Conservation (phyloP, 2,329 filamentous ascomycete genomes). For the Scedosporium apiospermum region DNA sequence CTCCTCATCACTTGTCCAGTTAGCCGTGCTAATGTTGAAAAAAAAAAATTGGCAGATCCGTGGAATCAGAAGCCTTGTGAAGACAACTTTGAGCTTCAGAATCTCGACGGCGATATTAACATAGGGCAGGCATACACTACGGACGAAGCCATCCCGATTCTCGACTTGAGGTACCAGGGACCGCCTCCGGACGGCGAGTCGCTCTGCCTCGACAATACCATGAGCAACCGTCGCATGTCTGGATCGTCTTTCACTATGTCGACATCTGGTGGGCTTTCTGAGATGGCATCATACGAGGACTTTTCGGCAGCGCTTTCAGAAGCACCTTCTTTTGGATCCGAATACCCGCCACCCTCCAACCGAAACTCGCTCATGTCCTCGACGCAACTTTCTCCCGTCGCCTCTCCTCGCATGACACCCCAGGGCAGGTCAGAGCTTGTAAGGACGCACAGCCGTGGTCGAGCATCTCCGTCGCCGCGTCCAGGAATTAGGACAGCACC, state of each 20-base stretch:
- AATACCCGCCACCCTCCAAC: slow-evolving; percentile 58
- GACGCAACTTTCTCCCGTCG: slow-evolving; percentile 62
- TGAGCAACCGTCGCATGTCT: slow-evolving; percentile 47
- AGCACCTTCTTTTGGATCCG: slow-evolving; percentile 55
- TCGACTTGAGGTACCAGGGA: slow-evolving; percentile 47
- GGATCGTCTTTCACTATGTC: slow-evolving; percentile 68
- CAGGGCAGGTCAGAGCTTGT: slow-evolving; percentile 53
- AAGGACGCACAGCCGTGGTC: slow-evolving; percentile 55
- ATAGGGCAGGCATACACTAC: slow-evolving; percentile 55
- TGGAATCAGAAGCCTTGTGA: slow-evolving; percentile 49
- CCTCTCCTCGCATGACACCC: slow-evolving; percentile 57
- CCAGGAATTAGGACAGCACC: slow-evolving; percentile 59
- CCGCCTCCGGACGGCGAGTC: slow-evolving; percentile 38
- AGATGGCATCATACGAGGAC: slow-evolving; percentile 64
- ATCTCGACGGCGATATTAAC: slow-evolving; percentile 45
- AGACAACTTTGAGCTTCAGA: slow-evolving; percentile 45
- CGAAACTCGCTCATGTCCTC: slow-evolving; percentile 62
- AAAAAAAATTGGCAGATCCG: slow-evolving; percentile 13
- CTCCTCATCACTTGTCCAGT: not conserved
- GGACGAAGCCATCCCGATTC: slow-evolving; percentile 53
- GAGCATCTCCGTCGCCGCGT: slow-evolving; percentile 62
- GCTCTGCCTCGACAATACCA: slow-evolving; percentile 29
- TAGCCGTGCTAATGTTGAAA: not conserved
- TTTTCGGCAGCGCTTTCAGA: slow-evolving; percentile 58
- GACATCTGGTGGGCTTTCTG: slow-evolving; percentile 53